phyloP scores from a whole-genome alignment of 2,329 filamentous ascomycete species.

The Colletotrichum siamense region DNA sequence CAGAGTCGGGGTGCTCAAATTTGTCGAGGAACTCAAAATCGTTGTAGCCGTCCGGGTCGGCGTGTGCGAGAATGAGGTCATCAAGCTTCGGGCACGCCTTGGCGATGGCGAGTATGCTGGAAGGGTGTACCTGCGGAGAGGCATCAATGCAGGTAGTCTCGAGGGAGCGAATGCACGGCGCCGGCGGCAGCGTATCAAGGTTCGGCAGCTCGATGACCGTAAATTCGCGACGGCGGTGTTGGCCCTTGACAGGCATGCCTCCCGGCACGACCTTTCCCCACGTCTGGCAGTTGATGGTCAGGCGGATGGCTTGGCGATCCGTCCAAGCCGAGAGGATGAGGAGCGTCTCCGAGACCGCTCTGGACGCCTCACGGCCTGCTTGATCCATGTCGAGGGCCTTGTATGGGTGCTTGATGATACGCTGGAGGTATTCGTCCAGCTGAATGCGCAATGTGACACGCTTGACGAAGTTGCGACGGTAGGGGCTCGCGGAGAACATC shows the following conservation, averaged over 20 bases:
- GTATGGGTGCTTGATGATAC: not conserved
- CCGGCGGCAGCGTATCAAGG: not conserved
- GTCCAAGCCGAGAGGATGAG: not conserved
- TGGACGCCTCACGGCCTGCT: not conserved
- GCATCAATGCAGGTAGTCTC: not conserved
- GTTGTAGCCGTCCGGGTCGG: not conserved
- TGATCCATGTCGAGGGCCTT: not conserved
- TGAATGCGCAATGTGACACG: not conserved
- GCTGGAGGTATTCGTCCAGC: not conserved
- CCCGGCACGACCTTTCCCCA: not conserved
- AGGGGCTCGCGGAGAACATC: accelerated
- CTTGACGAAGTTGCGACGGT: not conserved
- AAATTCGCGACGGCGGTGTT: not conserved
- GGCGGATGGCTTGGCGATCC: not conserved
- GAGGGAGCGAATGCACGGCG: not conserved
- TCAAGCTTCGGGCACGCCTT: not conserved
- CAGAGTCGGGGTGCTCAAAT: not conserved
- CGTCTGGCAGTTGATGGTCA: not conserved
- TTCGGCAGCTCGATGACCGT: not conserved
- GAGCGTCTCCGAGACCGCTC: not conserved
- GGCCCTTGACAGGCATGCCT: not conserved
- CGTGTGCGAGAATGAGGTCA: not conserved
- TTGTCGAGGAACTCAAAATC: not conserved
- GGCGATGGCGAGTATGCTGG: not conserved
- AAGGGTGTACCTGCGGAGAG: not conserved